These are phyloP conservation scores for Mucor racemosus DNA, from an alignment of 371 early-diverging fungal genomes.

Conservation along the genomic window DNA sequence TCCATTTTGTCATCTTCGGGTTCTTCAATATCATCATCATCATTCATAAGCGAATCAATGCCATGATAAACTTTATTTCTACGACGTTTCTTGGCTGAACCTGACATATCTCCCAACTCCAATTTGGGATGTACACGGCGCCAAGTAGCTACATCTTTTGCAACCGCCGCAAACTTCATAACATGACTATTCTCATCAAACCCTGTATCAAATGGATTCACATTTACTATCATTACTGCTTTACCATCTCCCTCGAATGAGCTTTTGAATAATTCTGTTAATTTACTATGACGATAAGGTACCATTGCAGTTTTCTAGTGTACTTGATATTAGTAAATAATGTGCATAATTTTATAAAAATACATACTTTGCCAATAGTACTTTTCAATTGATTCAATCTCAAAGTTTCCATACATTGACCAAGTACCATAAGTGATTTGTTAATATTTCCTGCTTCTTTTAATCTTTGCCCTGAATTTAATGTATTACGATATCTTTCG, in stretches of 20 bases:
- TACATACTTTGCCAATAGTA: slow-evolving; percentile 43
- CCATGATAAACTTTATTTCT: slow-evolving; percentile 14
- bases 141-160: slow-evolving; percentile 64
- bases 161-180: slow-evolving; percentile 73
- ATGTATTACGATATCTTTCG: slow-evolving; percentile 86
- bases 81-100: background rate
- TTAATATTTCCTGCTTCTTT: slow-evolving; percentile 96
- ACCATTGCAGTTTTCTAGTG: slow-evolving; percentile 56
- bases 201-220: slow-evolving; percentile 68
- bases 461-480: slow-evolving; percentile 77
- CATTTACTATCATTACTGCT: slow-evolving; percentile 73
- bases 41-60: slow-evolving; percentile 10
- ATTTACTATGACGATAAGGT: slow-evolving; percentile 73
- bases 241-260: slow-evolving; percentile 71
- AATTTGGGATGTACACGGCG: slow-evolving; percentile 47
- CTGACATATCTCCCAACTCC: slow-evolving; percentile 29
- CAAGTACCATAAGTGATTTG: slow-evolving; percentile 91
- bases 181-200: slow-evolving; percentile 68
- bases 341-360: background rate
- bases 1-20: slow-evolving; percentile 5
- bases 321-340: background rate
- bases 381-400: slow-evolving; percentile 59
- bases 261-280: slow-evolving; percentile 74
- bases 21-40: background rate
- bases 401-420: slow-evolving; percentile 81